phyloP scores from a whole-genome alignment of 1,284 basidiomycete genomes.

The Clitocybe nebularis region DNA sequence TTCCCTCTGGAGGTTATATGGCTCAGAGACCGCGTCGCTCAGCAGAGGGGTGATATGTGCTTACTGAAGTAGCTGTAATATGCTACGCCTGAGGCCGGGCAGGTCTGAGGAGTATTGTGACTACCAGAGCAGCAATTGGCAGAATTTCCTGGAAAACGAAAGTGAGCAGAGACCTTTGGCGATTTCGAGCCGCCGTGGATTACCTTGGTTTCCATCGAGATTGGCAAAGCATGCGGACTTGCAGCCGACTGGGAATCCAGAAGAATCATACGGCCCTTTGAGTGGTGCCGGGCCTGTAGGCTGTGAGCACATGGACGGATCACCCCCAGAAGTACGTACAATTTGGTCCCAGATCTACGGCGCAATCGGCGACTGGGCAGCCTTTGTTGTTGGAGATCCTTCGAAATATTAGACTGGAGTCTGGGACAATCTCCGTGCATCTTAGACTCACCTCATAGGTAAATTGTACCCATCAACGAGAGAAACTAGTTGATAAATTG shows the following conservation, averaged over 20 bases:
- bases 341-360: constrained; percentile 48
- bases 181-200: too few relatives aligned
- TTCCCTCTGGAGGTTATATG: constrained; percentile 28
- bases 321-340: constrained; percentile 26
- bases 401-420: too few relatives aligned
- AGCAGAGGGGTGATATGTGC: constrained; percentile 7
- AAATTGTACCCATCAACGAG: constrained; percentile 60
- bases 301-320: not conserved
- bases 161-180: too few relatives aligned
- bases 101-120: constrained; percentile 45
- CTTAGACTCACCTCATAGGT: constrained; percentile 39
- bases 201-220: constrained; percentile 42
- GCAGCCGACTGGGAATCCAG: constrained; percentile 57
- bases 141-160: constrained; percentile 30
- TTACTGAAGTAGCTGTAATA: constrained; percentile 55
- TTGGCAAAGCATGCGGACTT: constrained; percentile 57
- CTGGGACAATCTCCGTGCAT: too few relatives aligned
- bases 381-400: constrained; percentile 47
- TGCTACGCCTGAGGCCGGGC: constrained; percentile 42
- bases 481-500: constrained; percentile 30
- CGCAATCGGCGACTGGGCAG: constrained; percentile 48
- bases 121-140: constrained; percentile 55
- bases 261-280: constrained; percentile 50
- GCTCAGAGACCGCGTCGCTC: not conserved
- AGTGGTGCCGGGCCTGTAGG: constrained; percentile 44